Evolutionary conservation across 1,139 yeast species (phyloP).

Genomic region (Meyerozyma sp.): DNA sequence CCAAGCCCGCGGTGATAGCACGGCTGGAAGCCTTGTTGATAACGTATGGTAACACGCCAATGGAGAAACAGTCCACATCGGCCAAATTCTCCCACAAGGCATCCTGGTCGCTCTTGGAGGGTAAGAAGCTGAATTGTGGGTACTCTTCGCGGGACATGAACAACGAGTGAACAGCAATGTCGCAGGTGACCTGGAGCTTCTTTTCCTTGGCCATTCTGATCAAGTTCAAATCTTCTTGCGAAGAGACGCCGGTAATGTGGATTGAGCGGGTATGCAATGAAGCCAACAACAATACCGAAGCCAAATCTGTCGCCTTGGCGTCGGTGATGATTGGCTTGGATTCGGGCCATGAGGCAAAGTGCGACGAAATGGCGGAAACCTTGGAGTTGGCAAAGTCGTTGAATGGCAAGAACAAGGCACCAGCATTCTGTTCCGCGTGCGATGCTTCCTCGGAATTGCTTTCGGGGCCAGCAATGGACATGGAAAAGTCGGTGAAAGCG

Average conservation of each 20-base stretch:
- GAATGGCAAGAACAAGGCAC: conserved; percentile 78
- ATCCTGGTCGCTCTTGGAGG: conserved; percentile 73
- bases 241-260: conserved; percentile 83
- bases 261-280: conserved; percentile 81
- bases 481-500: conserved; percentile 77
- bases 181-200: conserved; percentile 82
- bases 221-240: conserved; percentile 76
- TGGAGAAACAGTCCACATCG: conserved; percentile 78
- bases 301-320: conserved; percentile 87
- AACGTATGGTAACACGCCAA: conserved; percentile 75
- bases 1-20: conserved; percentile 63
- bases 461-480: conserved; percentile 79
- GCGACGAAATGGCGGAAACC: conserved; percentile 72
- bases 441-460: conserved; percentile 59
- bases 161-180: conserved; percentile 76
- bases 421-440: conserved; percentile 62
- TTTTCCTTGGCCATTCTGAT: conserved; percentile 83
- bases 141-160: conserved; percentile 71
- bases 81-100: conserved; percentile 76
- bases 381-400: conserved; percentile 65
- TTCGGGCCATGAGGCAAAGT: conserved; percentile 80
- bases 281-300: conserved; percentile 84
- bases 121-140: conserved; percentile 68
- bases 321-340: conserved; percentile 85
- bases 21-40: conserved; percentile 63